Evolutionary conservation across 208 protist genomes (phyloP), one percentile per base, ranked within the genome.

Genomic region (Trypanosoma platydactyli): DNA sequence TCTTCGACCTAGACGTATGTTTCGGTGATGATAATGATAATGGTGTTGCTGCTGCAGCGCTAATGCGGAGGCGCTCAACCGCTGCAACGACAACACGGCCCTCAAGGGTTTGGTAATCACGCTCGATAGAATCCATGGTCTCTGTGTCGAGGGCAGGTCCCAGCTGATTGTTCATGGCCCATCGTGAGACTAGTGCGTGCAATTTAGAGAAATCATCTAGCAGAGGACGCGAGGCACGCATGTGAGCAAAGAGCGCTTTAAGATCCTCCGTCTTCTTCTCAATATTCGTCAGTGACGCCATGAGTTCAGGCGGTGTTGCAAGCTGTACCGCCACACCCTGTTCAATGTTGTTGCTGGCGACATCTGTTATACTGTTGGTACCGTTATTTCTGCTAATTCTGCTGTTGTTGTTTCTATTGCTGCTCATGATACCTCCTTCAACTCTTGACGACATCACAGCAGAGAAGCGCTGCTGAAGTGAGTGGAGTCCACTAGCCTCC

Each of bases 141-240:
- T 71, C 57, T 7, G 56, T 45, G 50, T 84, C 57, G 15, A 94
- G 67, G 5, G 49, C 41, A 4, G 76, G 63, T 63, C 74, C 52
- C 30, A 73, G 42, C 49, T 59, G 54, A 70, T 49, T 56, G 80
- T 60, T 79, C 76, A 94, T 77, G 5, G 68, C 59, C 15, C 59
- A n/a, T 6, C 68, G 64, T 40, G 82, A 81, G 18, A 84, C 64
- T 29, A 73, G 51, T 18, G 57, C 48, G 61, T 90, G 76, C 27
- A 94, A 63, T 11, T 77, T 80, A 16, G 79, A 80, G 58, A 94
- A 86, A 71, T 94, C 88, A 13, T 74, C 61, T 30, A 91, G 62
- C 6, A 80, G 78, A 5, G 65, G 71, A 65, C 89, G 80, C 6
- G 79, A 71, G 51, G 77, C 72, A 33, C 53, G 46, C 48, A 64